Evolutionary conservation across 2,329 filamentous ascomycete genomes (phyloP), one percentile per base, ranked within the genome.

Genomic region (Xylariaceae sp.): DNA sequence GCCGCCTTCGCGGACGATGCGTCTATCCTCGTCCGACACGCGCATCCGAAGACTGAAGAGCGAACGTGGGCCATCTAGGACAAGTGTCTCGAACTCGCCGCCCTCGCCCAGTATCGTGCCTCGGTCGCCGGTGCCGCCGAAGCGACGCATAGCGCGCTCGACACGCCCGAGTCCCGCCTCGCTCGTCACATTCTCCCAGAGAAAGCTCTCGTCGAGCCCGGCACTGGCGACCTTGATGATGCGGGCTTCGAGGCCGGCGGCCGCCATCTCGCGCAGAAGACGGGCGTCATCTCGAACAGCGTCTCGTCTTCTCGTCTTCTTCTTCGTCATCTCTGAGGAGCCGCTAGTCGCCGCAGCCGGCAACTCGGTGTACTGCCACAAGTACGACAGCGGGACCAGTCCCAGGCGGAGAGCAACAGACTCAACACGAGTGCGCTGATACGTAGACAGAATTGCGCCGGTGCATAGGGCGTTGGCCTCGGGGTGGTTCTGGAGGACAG

Each of bases 201-300:
- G 66, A 53, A 88, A 83, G 26, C 65, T 69, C 51, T 88, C 85
- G 54, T 90, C 85, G 34, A 98, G 70, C 0, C 89, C 92, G 5
- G 88, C 88, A 48, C 86, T 94, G 30, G 92, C 89, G 31, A 96
- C 88, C 66, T 97, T 98, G 65, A 98, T 80, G 56, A 98, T 87
- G 43, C 89, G 74, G n/a, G 89, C 85, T 56, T 95, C 87, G 39
- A 94, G 77, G 1, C 83, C 83, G 3, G 81, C 77, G 5, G 69
- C 71, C 4, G 74, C 76, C 87, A 98, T 95, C 60, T 96, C 89
- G 42, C 77, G 70, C 35, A 98, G 69, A 14, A 97, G 69, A 60
- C 69, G 74, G 13, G 66, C 67, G 34, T 73, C 73, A 33, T 69
- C 65, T 26, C 39, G 38, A 21, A 27, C 16, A 15, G 27, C 21